Evolutionary conservation across 2,329 filamentous ascomycete genomes (phyloP), one percentile per base, ranked within the genome.

Genomic region (Fusarium sp.): DNA sequence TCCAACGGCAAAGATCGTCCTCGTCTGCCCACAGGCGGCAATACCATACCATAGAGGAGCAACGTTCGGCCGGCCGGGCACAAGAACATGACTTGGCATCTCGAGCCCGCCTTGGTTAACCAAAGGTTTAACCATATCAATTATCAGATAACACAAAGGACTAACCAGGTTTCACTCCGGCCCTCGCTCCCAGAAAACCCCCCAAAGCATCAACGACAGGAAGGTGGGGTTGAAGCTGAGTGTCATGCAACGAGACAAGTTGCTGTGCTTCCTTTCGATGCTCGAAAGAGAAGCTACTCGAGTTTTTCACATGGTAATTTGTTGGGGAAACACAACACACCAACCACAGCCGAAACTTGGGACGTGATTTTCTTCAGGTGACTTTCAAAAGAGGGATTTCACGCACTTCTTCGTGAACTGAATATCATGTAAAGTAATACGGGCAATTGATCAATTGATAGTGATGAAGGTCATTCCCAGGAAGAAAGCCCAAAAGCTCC

Each of bases 1-100:
- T 24, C 52, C 20, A n/a, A 67, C 43, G 20, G 57, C 37, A 20
- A 57, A 29, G 27, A 67, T 24, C 22, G 48, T 52, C n/a, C 29
- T 64, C 16, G 65, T 64, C 24, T 59, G 27, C 16, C 65, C n/a
- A 58, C n/a, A 67, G 18, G 65, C 59, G 33, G 59, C 59, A 29
- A 67, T 67, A n/a, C 65, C 50, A 27, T 67, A 64, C 65, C 43
- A 67, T 31, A 64, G 27, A 57, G 50, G 24, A 56, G 59, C 48
- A 39, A 67, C 33, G 14, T 59, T 64, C 22, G 59, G 65, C 41
- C 37, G 48, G 29, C 59, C 39, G 45, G 58, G 57, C 22, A 39
- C 58, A 50, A 67, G 37, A 39, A 57, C 22, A 57, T 57, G 20
- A 11, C 31, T 20, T 10, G n/a, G 33, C 16, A n/a, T 39, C 20